Conservation (phyloP, 2,329 filamentous ascomycete species). For the Epicoccum nigrum region DNA sequence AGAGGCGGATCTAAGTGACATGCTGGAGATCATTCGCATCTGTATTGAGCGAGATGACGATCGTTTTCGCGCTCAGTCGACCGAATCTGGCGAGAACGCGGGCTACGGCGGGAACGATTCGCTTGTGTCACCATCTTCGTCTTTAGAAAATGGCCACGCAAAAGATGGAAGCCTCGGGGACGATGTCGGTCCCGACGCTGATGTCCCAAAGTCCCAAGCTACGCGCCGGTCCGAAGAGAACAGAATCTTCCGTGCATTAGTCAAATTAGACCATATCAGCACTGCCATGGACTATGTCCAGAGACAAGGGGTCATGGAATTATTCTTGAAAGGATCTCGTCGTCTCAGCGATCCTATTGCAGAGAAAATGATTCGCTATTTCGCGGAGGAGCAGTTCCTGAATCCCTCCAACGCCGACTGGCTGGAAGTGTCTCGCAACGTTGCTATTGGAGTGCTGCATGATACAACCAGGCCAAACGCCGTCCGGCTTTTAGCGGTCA, state of each 20-base stretch:
- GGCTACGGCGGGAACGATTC: conserved; percentile 53
- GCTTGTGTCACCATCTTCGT: conserved; percentile 10
- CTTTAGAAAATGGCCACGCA: conserved; percentile 15
- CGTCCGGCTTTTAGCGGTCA: conserved; percentile 68
- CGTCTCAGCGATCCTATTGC: conserved; percentile 70
- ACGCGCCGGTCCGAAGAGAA: conserved; percentile 29
- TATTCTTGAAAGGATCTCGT: conserved; percentile 67
- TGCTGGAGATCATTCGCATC: conserved; percentile 64
- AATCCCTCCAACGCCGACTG: conserved; percentile 73
- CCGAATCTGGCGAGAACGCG: conserved; percentile 33
- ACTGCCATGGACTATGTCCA: conserved; percentile 62
- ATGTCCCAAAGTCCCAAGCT: conserved; percentile 5
- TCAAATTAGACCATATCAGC: conserved; percentile 38
- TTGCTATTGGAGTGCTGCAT: conserved; percentile 68
- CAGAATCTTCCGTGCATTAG: conserved; percentile 35
- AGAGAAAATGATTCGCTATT: conserved; percentile 69
- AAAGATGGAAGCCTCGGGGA: conserved; percentile 20
- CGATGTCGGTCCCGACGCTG: conserved; percentile 23
- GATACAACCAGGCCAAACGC: conserved; percentile 65
- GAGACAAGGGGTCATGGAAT: conserved; percentile 68
- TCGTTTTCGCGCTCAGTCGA: conserved; percentile 22
- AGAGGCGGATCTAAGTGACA: conserved; percentile 69
- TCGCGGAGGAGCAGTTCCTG: conserved; percentile 71
- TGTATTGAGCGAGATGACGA: conserved; percentile 53
- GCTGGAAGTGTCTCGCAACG: conserved; percentile 66